Percentiles rank a stretch among this genome's conserved stretches.
These are phyloP conservation scores for Nicotiana tomentosiformis DNA, from an alignment of 257 asterid genomes.

Conservation along the genomic window DNA sequence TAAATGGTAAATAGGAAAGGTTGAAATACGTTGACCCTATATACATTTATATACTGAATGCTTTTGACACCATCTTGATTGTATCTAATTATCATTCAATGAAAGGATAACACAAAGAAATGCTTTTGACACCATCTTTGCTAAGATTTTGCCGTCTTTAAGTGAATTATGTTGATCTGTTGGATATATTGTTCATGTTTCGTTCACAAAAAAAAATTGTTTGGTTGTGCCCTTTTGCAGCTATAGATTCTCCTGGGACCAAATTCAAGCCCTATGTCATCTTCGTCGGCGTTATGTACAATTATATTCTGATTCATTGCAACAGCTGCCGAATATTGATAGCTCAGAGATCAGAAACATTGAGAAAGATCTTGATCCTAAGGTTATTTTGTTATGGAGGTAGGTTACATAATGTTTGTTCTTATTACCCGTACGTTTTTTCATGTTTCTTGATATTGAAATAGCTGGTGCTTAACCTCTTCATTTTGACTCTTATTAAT, in stretches of 20 bases:
- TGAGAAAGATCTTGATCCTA: constrained; percentile 90
- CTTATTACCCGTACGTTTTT: background rate
- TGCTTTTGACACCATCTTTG: background rate
- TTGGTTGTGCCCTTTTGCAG: constrained; percentile 37
- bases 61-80: background rate
- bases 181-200: constrained; percentile 4
- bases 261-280: constrained; percentile 69
- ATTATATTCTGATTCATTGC: constrained; percentile 77
- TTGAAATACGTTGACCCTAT: background rate
- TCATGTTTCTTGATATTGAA: background rate
- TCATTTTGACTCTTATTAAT: background rate
- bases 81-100: background rate
- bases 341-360: constrained; percentile 54
- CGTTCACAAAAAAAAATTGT: constrained; percentile 2
- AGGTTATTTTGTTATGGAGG: constrained; percentile 96
- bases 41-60: background rate
- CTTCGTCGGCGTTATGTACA: constrained; percentile 89
- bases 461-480: background rate
- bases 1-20: background rate
- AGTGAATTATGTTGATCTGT: background rate
- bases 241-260: constrained; percentile 89
- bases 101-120: background rate
- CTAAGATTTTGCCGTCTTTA: background rate
- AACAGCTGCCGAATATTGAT: constrained; percentile 42
- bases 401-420: constrained; percentile 22